A percentile compares a stretch with the other conserved stretches of the same genome.
phyloP scores from a whole-genome alignment of 2,329 filamentous ascomycete genomes.

The Aureobasidium vineae region DNA sequence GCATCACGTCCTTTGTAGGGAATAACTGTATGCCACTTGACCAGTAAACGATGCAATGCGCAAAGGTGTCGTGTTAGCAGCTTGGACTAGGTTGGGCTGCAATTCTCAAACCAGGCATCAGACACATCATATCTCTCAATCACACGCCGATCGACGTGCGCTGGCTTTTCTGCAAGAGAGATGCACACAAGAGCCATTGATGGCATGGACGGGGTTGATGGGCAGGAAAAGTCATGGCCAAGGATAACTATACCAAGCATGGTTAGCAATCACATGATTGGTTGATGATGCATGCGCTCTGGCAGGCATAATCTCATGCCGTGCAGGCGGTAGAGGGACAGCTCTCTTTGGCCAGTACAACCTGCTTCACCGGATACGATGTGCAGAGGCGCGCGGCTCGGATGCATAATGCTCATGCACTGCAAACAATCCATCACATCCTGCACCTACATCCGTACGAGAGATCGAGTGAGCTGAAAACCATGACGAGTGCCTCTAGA shows the following conservation, averaged over 20 bases:
- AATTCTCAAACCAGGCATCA: neutral
- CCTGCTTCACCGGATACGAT: neutral
- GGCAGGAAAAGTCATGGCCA: neutral
- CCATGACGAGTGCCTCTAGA: neutral
- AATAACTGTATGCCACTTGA: neutral
- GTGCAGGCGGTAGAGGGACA: neutral
- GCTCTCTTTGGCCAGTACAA: constrained; percentile 13
- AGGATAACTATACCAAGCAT: neutral
- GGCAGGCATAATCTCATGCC: neutral
- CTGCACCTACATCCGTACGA: neutral
- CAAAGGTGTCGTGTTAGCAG: neutral
- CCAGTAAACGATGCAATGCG: neutral
- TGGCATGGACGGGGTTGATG: neutral
- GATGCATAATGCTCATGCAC: constrained; percentile 1
- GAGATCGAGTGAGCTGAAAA: neutral
- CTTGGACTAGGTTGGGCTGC: constrained; percentile 3
- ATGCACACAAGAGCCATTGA: neutral
- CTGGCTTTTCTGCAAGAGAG: neutral
- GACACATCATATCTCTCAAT: neutral
- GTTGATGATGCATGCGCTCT: neutral
- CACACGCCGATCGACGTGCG: neutral
- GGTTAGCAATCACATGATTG: constrained; percentile 3
- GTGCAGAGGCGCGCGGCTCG: constrained; percentile 16
- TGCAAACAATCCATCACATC: constrained; percentile 8
- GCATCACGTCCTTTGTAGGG: neutral